phyloP scores from a whole-genome alignment of 1,284 basidiomycete genomes.

The Pterulicium gracile region DNA sequence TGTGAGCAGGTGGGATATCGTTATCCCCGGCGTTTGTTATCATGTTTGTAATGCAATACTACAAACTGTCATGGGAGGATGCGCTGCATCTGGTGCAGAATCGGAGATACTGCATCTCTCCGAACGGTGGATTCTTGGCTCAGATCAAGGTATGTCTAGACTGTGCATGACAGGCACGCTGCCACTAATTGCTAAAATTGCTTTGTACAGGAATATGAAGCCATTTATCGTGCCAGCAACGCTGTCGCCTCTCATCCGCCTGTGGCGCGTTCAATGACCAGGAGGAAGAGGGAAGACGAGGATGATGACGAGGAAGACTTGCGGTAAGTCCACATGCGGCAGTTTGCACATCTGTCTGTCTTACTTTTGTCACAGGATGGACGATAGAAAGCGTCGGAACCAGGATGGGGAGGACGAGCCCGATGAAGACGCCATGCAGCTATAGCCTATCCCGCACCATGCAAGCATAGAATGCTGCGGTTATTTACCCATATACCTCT shows the following conservation, averaged over 20 bases:
- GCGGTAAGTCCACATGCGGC: conserved; percentile 11
- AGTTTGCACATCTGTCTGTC: conserved; percentile 5
- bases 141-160: conserved; percentile 65
- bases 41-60: conserved; percentile 86
- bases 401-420: conserved; percentile 4
- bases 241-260: conserved; percentile 49
- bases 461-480: too few species aligned
- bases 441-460: conserved; percentile 18
- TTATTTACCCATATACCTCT: too few species aligned
- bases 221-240: conserved; percentile 72
- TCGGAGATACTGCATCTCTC: conserved; percentile 82
- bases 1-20: conserved; percentile 68
- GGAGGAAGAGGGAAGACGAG: conserved; percentile 55
- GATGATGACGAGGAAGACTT: conserved; percentile 63
- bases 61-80: conserved; percentile 72
- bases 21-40: conserved; percentile 83
- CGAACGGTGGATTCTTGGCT: conserved; percentile 77
- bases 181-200: conserved; percentile 4
- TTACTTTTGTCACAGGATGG: conserved; percentile 1
- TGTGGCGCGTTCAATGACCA: conserved; percentile 28
- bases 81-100: conserved; percentile 82
- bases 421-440: conserved; percentile 37
- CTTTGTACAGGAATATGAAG: conserved; percentile 67
- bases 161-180: conserved; percentile 5
- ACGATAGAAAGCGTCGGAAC: conserved; percentile 9